Conservation (phyloP, 805 yeast genomes). For the Zygosaccharomyces kombuchaensis region DNA sequence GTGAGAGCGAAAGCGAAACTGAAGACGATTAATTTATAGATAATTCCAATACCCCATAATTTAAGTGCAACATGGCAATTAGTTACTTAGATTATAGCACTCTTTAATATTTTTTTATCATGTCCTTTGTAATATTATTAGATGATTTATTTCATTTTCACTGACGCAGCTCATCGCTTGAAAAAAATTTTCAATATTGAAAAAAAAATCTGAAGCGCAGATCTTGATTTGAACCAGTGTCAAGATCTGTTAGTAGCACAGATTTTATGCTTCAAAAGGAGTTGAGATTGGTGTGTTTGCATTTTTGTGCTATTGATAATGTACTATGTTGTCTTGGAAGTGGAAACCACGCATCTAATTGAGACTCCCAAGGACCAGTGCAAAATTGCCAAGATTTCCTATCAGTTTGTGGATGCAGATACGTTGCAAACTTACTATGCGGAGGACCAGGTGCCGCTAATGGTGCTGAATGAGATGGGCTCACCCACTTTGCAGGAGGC, state of each 20-base stretch:
- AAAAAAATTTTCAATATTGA: conserved; percentile 1
- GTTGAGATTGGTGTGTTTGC: not conserved
- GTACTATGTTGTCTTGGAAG: conserved; percentile 29
- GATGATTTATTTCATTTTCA: not conserved
- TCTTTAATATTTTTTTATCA: not conserved
- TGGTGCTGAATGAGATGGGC: conserved; percentile 53
- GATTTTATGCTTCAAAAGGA: not conserved
- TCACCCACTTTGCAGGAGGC: conserved; percentile 57
- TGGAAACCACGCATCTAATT: conserved; percentile 18
- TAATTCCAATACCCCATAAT: too few relatives aligned
- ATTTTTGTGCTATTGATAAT: conserved; percentile 10
- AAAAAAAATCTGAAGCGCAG: not conserved
- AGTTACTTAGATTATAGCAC: not conserved
- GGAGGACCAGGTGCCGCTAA: conserved; percentile 47
- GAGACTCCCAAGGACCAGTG: conserved; percentile 53
- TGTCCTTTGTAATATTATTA: not conserved
- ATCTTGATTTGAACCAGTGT: not conserved
- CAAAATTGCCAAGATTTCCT: conserved; percentile 63
- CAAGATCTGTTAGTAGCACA: not conserved
- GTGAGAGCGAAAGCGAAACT: conserved; percentile 14
- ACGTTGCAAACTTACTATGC: conserved; percentile 41
- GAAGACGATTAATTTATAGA: conserved; percentile 5
- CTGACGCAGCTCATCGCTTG: conserved; percentile 8
- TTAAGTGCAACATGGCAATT: too few relatives aligned
- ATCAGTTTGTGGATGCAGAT: conserved; percentile 56